A percentile compares a stretch with the other conserved stretches of the same genome.
phyloP scores from a whole-genome alignment of 2,329 filamentous ascomycete genomes.

The Trichoderma afroharzianum region DNA sequence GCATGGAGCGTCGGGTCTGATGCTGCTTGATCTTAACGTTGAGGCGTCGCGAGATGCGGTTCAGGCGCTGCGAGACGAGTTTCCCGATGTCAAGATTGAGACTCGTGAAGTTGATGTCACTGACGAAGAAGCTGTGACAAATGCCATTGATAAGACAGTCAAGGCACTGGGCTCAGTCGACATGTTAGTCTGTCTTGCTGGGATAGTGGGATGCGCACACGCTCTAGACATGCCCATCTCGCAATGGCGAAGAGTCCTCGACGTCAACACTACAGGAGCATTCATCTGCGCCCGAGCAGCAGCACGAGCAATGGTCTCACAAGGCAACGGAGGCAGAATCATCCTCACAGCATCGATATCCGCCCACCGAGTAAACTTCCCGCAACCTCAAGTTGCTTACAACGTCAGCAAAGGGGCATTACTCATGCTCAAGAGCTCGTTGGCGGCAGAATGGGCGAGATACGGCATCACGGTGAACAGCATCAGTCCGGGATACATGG shows the following conservation, averaged over 20 bases:
- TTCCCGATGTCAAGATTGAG: slow-evolving; percentile 21
- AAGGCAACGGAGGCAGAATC: slow-evolving; percentile 56
- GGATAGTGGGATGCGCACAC: slow-evolving; percentile 60
- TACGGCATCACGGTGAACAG: slow-evolving; percentile 69
- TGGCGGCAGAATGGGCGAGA: slow-evolving; percentile 70
- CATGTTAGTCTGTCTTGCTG: slow-evolving; percentile 43
- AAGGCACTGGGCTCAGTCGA: slow-evolving; percentile 22
- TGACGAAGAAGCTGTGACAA: slow-evolving; percentile 19
- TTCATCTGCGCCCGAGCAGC: slow-evolving; percentile 68
- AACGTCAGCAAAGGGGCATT: slow-evolving; percentile 70
- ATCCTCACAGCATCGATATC: slow-evolving; percentile 66
- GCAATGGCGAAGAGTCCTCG: slow-evolving; percentile 60
- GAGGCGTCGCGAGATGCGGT: slow-evolving; percentile 33
- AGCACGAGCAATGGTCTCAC: slow-evolving; percentile 50
- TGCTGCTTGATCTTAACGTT: slow-evolving; percentile 56
- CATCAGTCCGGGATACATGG: slow-evolving; percentile 73
- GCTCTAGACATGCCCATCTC: slow-evolving; percentile 45
- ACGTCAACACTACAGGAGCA: slow-evolving; percentile 68
- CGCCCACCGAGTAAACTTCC: slow-evolving; percentile 65
- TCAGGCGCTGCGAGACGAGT: slow-evolving; percentile 20
- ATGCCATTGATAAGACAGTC: slow-evolving; percentile 16
- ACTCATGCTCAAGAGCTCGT: slow-evolving; percentile 56
- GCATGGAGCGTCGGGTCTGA: slow-evolving; percentile 58
- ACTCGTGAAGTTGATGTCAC: slow-evolving; percentile 22
- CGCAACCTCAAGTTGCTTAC: slow-evolving; percentile 68